Evolutionary conservation across 108 stramenopile genomes (phyloP).

Genomic region (Nannochloropsis granulata): DNA sequence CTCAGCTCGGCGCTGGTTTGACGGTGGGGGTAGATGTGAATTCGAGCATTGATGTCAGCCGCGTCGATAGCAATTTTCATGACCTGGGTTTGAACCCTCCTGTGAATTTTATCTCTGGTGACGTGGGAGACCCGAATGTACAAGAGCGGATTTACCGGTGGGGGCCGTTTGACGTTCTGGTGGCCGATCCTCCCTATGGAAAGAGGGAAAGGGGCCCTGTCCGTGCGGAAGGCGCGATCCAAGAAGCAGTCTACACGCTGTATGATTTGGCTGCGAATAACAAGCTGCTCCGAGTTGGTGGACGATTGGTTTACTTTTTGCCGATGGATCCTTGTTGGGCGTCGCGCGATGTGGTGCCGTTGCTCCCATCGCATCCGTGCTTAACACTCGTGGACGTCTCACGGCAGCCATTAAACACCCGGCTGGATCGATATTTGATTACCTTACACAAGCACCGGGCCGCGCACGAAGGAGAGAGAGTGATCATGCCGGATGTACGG

Average conservation of each 20-base stretch:
- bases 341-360: not conserved
- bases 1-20: not conserved
- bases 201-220: not conserved
- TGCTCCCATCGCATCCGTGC: not conserved
- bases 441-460: not conserved
- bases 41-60: not conserved
- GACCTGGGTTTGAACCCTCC: not conserved
- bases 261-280: not conserved
- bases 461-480: not conserved
- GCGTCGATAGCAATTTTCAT: not conserved
- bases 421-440: not conserved
- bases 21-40: not conserved
- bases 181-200: not conserved
- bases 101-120: not conserved
- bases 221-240: not conserved
- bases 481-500: not conserved
- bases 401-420: not conserved
- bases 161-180: not conserved
- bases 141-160: not conserved
- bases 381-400: not conserved
- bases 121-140: not conserved
- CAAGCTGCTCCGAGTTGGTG: not conserved
- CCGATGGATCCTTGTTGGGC: not conserved
- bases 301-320: not conserved
- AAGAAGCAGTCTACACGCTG: not conserved